Base-by-base conservation (phyloP, 306 rosid species). In the Begonia masoniana region DNA sequence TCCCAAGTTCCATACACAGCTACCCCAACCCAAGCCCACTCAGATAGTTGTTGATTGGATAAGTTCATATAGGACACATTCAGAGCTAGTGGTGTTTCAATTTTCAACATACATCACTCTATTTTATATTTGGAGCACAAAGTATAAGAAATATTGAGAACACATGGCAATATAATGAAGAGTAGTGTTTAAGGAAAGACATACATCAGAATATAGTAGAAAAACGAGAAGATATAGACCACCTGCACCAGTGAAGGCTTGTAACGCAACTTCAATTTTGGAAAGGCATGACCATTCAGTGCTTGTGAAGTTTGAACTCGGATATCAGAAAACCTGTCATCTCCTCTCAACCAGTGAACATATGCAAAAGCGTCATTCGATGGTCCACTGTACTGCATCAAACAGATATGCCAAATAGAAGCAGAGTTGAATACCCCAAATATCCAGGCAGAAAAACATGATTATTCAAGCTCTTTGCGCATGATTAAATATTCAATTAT, bases 221-320 rank as follows among this genome's bases (percentile, higher is more conserved):
- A 12, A 56, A 48, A 43, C 0, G 13, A 13, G 42, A 41, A n/a
- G 12, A 21, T 15, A 62, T 31, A 49, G 59, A 72, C 81, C 70
- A 69, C 97, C 94, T 91, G 94, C 47, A 91, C 82, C 52, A 91
- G 62, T 55, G 97, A 83, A 52, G 92, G 86, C 88, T 81, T 91
- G 60, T 85, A 91, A 15, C 88, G 94, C 76, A 91, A 74, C 81
- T 73, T 85, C 79, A 89, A 75, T 63, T 71, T 71, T 3, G 97
- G 97, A 72, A 85, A 89, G 52, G 85, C 74, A n/a, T 91, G 97
- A 15, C 88, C 92, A 54, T 58, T 73, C 60, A 63, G 16, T 50
- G 97, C 78, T 47, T 80, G 82, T 71, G 92, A 81, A 59, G 74
- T 74, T 78, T 91, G 97, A 61, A 78, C 76, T 51, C 81, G 67